Conservation (phyloP, 805 yeast genomes). For the Candida insectalens region DNA sequence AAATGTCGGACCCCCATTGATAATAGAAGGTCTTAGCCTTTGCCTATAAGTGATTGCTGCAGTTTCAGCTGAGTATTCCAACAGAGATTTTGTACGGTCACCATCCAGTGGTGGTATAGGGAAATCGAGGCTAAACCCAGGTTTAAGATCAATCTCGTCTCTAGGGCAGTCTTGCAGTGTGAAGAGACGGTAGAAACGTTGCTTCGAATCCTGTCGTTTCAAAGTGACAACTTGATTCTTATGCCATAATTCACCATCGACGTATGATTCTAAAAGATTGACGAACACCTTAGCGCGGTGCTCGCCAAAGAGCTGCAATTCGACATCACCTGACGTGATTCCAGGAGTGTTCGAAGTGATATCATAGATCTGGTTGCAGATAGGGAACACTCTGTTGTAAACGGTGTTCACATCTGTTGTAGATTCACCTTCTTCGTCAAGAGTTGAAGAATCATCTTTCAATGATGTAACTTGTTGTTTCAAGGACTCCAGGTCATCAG, state of each 20-base stretch:
- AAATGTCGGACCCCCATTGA: background rate
- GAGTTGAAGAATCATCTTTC: too few species aligned
- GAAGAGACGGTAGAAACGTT: slow-evolving; percentile 60
- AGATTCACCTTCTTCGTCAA: background rate
- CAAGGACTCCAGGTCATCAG: slow-evolving; percentile 1
- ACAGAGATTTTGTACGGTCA: background rate
- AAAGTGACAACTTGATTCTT: slow-evolving; percentile 7
- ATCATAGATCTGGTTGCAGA: slow-evolving; percentile 54
- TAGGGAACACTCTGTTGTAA: slow-evolving; percentile 49
- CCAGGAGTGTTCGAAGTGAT: slow-evolving; percentile 37
- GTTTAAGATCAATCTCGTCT: too few species aligned
- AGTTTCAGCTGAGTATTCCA: background rate
- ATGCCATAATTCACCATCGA: slow-evolving; percentile 5
- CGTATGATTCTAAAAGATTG: slow-evolving; percentile 7
- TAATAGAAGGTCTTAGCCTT: background rate
- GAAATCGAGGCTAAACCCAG: too few species aligned
- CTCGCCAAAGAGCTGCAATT: slow-evolving; percentile 41
- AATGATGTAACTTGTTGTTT: slow-evolving; percentile 8
- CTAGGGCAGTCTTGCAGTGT: too few species aligned
- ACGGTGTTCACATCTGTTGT: slow-evolving; percentile 1
- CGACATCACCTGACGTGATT: slow-evolving; percentile 47
- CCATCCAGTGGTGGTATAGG: background rate
- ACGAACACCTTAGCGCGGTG: slow-evolving; percentile 6
- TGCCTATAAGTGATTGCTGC: background rate
- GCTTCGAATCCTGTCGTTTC: slow-evolving; percentile 43